Evolutionary conservation across 768 basidiomycete genomes (phyloP), one percentile per base, ranked within the genome.

Genomic region (Pulveroboletus frians): DNA sequence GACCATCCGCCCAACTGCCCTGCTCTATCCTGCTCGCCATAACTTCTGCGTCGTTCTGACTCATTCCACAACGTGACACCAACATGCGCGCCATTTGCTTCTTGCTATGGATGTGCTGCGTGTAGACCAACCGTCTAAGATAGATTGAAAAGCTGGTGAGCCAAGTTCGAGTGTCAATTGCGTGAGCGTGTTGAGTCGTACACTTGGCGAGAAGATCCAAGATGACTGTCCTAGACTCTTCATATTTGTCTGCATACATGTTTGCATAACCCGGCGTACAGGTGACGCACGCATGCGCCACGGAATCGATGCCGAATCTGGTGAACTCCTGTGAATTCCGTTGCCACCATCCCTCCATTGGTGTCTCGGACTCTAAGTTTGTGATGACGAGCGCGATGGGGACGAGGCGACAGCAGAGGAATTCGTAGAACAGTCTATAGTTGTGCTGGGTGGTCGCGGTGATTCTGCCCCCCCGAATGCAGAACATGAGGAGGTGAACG

Each of bases 371-470:
- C 49, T 73, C 74, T 9, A 75, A 49, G 43, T 74, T 68, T 4
- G 71, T 75, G 32, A 75, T 59, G 26, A 69, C 69, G 14, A 76
- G 50, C 3, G 71, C 62, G 35, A 69, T 63, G 3, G 74, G 73
- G 18, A 76, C 74, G 32, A 58, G 38, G 18, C 60, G 51, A 29
- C 58, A 56, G 45, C 74, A 75, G 35, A 76, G 64, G 35, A 72
- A 65, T 30, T 75, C 65, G 39, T 63, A 54, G 55, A 73, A 72
- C 0, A 72, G 46, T 23, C 53, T 52, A 57, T 72, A 75, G 53
- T 73, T 73, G 32, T 70, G 61, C 18, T 64, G 57, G 29, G 63
- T 54, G 2, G 66, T 57, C 20, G 67, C 66, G 30, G 60, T 69
- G 56, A 74, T 64, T 47, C 70, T 62, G 6, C 71, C 70, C 6